phyloP scores from a whole-genome alignment of 306 rosid species.

The Ceratonia siliqua region DNA sequence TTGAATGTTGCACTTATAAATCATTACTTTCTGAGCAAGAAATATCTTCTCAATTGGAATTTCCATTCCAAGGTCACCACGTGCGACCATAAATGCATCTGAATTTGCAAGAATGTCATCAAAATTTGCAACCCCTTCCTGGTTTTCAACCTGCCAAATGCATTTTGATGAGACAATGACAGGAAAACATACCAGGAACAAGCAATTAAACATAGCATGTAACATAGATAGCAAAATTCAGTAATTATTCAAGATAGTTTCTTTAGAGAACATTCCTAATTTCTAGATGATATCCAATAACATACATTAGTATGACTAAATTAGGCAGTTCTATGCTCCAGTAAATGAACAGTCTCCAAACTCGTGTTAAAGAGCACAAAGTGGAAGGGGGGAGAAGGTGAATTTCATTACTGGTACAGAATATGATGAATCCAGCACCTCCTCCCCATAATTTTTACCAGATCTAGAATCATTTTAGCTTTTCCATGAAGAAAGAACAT shows the following conservation, averaged over 20 bases:
- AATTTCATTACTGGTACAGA: slow-evolving; percentile 6
- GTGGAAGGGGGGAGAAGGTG: background rate
- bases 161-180: slow-evolving; percentile 5
- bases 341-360: slow-evolving; percentile 5
- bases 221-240: slow-evolving; percentile 2
- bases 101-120: slow-evolving; percentile 93
- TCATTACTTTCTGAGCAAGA: slow-evolving; percentile 98
- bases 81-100: slow-evolving; percentile 98
- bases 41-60: slow-evolving; percentile 98
- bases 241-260: background rate
- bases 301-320: background rate
- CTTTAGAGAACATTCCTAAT: slow-evolving; percentile 15
- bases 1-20: slow-evolving; percentile 96
- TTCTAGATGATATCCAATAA: slow-evolving; percentile 7
- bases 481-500: slow-evolving; percentile 21
- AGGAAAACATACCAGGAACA: background rate
- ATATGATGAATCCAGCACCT: background rate
- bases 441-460: background rate
- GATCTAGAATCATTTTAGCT: background rate
- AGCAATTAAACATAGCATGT: slow-evolving; percentile 7
- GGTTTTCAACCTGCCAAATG: slow-evolving; percentile 85
- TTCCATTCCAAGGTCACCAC: slow-evolving; percentile 99
- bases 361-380: background rate
- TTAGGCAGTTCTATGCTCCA: slow-evolving; percentile 15
- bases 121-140: slow-evolving; percentile 97